These are phyloP conservation scores for Pythium insidiosum DNA, from an alignment of 352 stramenopile species.

Conservation along the genomic window DNA sequence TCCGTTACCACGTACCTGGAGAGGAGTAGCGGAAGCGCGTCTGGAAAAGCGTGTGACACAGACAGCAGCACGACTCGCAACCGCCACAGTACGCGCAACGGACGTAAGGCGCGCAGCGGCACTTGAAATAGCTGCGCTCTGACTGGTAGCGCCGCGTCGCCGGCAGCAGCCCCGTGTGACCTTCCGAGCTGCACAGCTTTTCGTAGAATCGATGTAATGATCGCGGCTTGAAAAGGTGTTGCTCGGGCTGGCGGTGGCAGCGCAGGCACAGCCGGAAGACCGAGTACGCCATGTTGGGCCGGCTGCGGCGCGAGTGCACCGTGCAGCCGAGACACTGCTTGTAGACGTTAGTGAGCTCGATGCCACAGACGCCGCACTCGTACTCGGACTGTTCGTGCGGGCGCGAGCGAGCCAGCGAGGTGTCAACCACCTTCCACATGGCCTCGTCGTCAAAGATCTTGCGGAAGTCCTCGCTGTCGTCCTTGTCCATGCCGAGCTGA, in stretches of 20 bases:
- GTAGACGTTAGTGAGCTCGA: constrained; percentile 81
- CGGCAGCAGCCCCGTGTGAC: constrained; percentile 58
- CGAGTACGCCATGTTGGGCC: constrained; percentile 55
- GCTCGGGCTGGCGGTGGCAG: constrained; percentile 59
- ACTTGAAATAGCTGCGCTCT: constrained; percentile 68
- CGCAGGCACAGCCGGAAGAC: constrained; percentile 66
- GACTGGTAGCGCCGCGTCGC: constrained; percentile 56
- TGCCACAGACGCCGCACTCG: constrained; percentile 50
- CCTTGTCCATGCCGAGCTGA: constrained; percentile 45
- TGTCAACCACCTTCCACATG: constrained; percentile 66
- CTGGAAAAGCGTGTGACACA: constrained; percentile 85
- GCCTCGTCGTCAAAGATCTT: constrained; percentile 69
- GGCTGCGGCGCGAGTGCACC: constrained; percentile 43
- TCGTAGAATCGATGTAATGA: constrained; percentile 52
- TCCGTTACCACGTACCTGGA: constrained; percentile 38
- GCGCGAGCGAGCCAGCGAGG: constrained; percentile 21
- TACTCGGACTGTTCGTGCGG: constrained; percentile 26
- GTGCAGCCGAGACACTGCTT: constrained; percentile 80
- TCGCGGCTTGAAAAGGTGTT: constrained; percentile 68
- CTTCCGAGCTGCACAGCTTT: constrained; percentile 60
- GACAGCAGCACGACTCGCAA: constrained; percentile 73
- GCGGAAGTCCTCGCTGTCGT: constrained; percentile 65
- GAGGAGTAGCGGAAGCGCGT: constrained; percentile 72
- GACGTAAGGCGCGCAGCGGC: constrained; percentile 46
- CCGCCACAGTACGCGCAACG: constrained; percentile 61